Percentiles rank a stretch among this genome's conserved stretches.
phyloP scores from a whole-genome alignment of 305 asterid genomes.

The Ajuga reptans region DNA sequence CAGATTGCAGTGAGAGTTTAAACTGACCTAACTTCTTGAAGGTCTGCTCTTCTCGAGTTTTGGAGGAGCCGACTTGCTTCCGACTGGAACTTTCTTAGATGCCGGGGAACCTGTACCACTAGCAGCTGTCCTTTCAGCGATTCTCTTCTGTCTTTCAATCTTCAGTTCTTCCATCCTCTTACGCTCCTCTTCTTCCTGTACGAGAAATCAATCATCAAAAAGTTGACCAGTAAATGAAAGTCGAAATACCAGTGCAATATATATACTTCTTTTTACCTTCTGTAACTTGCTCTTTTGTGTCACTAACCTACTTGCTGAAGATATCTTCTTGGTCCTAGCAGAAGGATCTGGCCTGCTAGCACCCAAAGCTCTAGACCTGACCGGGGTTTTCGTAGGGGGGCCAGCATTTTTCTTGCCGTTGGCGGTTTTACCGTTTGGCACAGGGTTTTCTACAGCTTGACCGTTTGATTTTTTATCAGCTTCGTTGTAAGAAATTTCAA shows the following conservation, averaged over 20 bases:
- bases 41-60: slow-evolving; percentile 34
- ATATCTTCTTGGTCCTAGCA: slow-evolving; percentile 45
- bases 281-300: slow-evolving; percentile 57
- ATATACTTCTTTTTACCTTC: slow-evolving; percentile 35
- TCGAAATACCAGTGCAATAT: neutral
- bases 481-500: slow-evolving; percentile 42
- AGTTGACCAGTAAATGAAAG: neutral
- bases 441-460: slow-evolving; percentile 28
- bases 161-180: slow-evolving; percentile 55
- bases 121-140: slow-evolving; percentile 68
- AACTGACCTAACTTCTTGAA: neutral
- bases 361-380: slow-evolving; percentile 28
- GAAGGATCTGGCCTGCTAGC: slow-evolving; percentile 30
- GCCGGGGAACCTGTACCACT: slow-evolving; percentile 28
- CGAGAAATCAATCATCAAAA: neutral
- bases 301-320: slow-evolving; percentile 39
- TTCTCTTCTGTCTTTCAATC: slow-evolving; percentile 63
- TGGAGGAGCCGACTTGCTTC: slow-evolving; percentile 42
- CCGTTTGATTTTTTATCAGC: slow-evolving; percentile 37
- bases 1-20: slow-evolving; percentile 11
- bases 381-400: slow-evolving; percentile 27
- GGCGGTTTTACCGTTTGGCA: slow-evolving; percentile 34
- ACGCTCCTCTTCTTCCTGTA: slow-evolving; percentile 71
- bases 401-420: slow-evolving; percentile 29
- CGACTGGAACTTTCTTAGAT: slow-evolving; percentile 40